A percentile compares a stretch with the other conserved stretches of the same genome.
Evolutionary conservation across 2,329 filamentous ascomycete species (phyloP).

Genomic region (Beauveria pseudobassiana): DNA sequence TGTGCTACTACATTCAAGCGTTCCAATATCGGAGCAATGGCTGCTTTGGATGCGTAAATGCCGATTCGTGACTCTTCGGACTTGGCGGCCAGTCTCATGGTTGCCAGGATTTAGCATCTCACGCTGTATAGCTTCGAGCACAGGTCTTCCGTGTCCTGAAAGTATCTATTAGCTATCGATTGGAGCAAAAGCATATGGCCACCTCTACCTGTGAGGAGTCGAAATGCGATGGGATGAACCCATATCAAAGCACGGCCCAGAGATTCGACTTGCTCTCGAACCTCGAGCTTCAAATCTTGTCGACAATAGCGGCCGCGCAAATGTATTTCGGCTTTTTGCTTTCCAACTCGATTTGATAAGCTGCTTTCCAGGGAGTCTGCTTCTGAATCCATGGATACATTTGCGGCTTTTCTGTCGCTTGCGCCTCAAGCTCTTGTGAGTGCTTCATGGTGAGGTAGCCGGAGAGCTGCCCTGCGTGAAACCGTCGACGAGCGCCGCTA

Average conservation of each 20-base stretch:
- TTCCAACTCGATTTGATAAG: background rate
- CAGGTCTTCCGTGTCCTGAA: slow-evolving; percentile 14
- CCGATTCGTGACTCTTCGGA: slow-evolving; percentile 18
- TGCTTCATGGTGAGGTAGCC: slow-evolving; percentile 29
- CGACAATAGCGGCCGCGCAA: background rate
- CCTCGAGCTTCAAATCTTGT: slow-evolving; percentile 8
- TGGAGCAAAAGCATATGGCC: no score
- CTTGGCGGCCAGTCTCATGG: slow-evolving; percentile 22
- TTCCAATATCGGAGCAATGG: slow-evolving; percentile 25
- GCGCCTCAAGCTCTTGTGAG: background rate
- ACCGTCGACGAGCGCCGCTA: slow-evolving; percentile 30
- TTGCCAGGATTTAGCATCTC: slow-evolving; percentile 25
- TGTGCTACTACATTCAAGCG: slow-evolving; percentile 26
- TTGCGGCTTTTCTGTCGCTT: background rate
- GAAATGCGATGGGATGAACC: background rate
- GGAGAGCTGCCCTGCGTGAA: slow-evolving; percentile 41
- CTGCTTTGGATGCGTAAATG: slow-evolving; percentile 24
- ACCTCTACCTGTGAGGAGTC: slow-evolving; percentile 1
- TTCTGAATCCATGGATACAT: slow-evolving; percentile 4
- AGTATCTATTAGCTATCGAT: background rate
- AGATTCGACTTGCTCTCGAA: slow-evolving; percentile 6
- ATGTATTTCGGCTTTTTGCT: slow-evolving; percentile 1
- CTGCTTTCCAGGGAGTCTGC: slow-evolving; percentile 2
- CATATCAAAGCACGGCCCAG: slow-evolving; percentile 4
- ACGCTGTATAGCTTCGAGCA: slow-evolving; percentile 22